These are phyloP conservation scores for Gracilariopsis chorda DNA, from an alignment of 23 red algal species.

Conservation along the genomic window DNA sequence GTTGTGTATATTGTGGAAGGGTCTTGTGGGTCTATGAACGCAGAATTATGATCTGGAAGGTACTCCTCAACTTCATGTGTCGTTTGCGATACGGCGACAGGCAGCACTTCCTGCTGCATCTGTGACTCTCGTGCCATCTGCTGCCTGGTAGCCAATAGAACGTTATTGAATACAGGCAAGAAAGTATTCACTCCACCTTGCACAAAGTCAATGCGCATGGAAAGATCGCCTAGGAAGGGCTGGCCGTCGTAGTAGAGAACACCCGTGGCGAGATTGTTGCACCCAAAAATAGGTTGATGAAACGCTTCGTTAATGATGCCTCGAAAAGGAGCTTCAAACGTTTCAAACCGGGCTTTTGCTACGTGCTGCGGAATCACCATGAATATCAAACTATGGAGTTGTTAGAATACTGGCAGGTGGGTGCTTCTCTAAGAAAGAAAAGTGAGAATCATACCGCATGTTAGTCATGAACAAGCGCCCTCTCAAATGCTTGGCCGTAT, in stretches of 20 bases:
- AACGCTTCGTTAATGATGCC: slow-evolving; percentile 68
- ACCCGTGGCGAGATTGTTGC: slow-evolving; percentile 57
- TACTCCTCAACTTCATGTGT: slow-evolving; percentile 29
- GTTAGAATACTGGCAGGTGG: background rate
- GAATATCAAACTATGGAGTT: slow-evolving; percentile 22
- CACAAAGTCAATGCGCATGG: slow-evolving; percentile 63
- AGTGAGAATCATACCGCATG: slow-evolving; percentile 27
- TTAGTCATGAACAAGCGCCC: slow-evolving; percentile 76
- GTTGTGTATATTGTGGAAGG: slow-evolving; percentile 66
- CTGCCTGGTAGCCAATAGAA: slow-evolving; percentile 28
- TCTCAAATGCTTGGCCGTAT: slow-evolving; percentile 39
- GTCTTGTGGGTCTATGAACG: slow-evolving; percentile 75
- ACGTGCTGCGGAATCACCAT: slow-evolving; percentile 11
- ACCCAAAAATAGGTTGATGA: slow-evolving; percentile 78
- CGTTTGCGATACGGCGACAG: background rate
- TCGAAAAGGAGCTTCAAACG: slow-evolving; percentile 77
- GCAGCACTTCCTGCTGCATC: background rate
- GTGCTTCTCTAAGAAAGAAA: background rate
- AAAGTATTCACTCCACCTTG: slow-evolving; percentile 74
- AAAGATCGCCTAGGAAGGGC: slow-evolving; percentile 65
- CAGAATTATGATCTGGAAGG: slow-evolving; percentile 35
- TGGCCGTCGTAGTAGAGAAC: slow-evolving; percentile 69
- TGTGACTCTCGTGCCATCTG: slow-evolving; percentile 9
- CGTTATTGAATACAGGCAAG: slow-evolving; percentile 69
- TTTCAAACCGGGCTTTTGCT: slow-evolving; percentile 28